These are phyloP conservation scores for Agaricus subrufescens DNA, from an alignment of 768 basidiomycete genomes.

Conservation along the genomic window DNA sequence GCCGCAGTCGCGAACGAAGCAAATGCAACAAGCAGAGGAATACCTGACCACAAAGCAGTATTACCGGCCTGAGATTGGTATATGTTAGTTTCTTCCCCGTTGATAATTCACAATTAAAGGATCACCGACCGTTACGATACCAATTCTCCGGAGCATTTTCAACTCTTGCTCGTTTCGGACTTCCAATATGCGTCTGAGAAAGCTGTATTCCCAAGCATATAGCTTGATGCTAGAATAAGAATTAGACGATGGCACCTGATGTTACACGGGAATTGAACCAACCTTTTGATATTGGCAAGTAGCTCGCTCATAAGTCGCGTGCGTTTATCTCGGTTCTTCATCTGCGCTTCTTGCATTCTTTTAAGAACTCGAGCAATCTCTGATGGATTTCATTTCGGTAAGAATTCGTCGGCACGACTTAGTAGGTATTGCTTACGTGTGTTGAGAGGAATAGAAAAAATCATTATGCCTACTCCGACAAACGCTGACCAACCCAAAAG, in stretches of 20 bases:
- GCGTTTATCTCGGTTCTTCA: slow-evolving; percentile 88
- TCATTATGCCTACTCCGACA: slow-evolving; percentile 85
- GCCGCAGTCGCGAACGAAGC: slow-evolving; percentile 79
- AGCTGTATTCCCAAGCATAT: slow-evolving; percentile 94
- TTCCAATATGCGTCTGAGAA: slow-evolving; percentile 70
- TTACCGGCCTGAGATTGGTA: slow-evolving; percentile 43
- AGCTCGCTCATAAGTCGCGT: slow-evolving; percentile 90
- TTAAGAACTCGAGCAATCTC: slow-evolving; percentile 68
- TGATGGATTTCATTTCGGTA: slow-evolving; percentile 12
- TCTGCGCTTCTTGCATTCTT: slow-evolving; percentile 79
- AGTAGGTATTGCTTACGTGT: slow-evolving; percentile 35
- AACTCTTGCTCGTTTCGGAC: slow-evolving; percentile 83
- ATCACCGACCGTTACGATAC: slow-evolving; percentile 55
- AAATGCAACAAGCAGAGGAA: slow-evolving; percentile 74
- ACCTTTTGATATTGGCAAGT: slow-evolving; percentile 88
- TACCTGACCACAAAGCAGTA: slow-evolving; percentile 60
- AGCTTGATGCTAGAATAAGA: slow-evolving; percentile 67
- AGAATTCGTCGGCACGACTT: not conserved
- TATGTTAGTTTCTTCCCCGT: not conserved
- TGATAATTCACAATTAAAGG: slow-evolving; percentile 9
- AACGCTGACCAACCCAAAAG: slow-evolving; percentile 91
- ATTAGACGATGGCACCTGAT: not conserved
- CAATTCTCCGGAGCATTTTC: slow-evolving; percentile 78
- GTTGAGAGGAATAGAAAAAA: slow-evolving; percentile 74
- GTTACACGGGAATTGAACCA: not conserved